phyloP scores from a whole-genome alignment of 2,329 filamentous ascomycete species.

The Davidsoniella eucalypti region DNA sequence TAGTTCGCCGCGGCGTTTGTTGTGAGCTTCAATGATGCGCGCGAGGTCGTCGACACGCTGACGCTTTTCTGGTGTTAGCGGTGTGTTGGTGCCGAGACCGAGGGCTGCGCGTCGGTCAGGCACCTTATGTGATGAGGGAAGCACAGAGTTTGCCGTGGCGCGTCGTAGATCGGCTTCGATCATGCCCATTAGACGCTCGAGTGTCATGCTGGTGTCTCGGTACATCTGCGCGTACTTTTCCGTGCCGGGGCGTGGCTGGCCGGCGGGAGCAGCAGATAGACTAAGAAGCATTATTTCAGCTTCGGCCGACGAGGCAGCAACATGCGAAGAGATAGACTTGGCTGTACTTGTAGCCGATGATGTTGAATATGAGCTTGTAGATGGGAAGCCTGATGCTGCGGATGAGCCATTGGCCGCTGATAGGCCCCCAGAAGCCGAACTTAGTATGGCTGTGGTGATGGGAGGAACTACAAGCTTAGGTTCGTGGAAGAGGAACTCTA shows the following conservation, averaged over 20 bases:
- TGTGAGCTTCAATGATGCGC: constrained; percentile 10
- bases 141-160: constrained; percentile 15
- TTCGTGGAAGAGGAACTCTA: constrained; percentile 11
- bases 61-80: constrained; percentile 6
- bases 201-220: constrained; percentile 4
- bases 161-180: constrained; percentile 21
- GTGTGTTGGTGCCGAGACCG: constrained; percentile 9
- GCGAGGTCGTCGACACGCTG: constrained; percentile 11
- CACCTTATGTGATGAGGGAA: background rate
- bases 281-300: too few relatives aligned
- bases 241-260: constrained; percentile 2
- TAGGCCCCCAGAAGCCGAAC: background rate
- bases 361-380: background rate
- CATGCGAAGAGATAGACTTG: too few relatives aligned
- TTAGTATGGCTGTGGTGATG: background rate
- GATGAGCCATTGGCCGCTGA: background rate
- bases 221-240: constrained; percentile 13
- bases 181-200: constrained; percentile 18
- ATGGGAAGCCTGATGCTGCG: background rate
- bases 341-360: background rate
- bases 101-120: constrained; percentile 6
- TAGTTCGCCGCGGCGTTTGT: constrained; percentile 15
- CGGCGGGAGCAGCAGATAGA: background rate
- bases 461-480: background rate
- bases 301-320: too few relatives aligned